These are phyloP conservation scores for Yarrowia sp. DNA, from an alignment of 805 yeast species.

Conservation along the genomic window DNA sequence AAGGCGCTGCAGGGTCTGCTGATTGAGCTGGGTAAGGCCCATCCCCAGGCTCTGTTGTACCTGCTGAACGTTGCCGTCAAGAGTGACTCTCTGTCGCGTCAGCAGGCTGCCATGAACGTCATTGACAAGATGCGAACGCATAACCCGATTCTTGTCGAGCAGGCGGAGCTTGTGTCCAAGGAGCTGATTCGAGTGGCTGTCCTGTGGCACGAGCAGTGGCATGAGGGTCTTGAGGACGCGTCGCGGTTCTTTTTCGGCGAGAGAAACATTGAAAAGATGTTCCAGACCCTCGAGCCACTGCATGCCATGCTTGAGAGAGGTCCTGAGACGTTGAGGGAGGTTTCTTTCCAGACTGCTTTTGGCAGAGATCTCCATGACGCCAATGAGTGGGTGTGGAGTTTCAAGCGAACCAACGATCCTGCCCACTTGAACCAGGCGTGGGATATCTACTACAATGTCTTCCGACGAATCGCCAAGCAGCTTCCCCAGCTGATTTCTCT, in stretches of 20 bases:
- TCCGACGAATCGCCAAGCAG: constrained; percentile 87
- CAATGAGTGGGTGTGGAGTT: constrained; percentile 88
- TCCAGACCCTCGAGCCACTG: constrained; percentile 84
- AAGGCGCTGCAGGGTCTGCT: constrained; percentile 78
- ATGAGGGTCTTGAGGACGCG: constrained; percentile 96
- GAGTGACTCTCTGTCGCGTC: constrained; percentile 87
- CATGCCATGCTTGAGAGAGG: constrained; percentile 82
- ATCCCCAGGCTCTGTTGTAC: constrained; percentile 95
- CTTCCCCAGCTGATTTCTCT: constrained; percentile 84
- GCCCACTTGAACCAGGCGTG: constrained; percentile 95
- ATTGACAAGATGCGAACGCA: constrained; percentile 92
- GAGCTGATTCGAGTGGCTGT: constrained; percentile 95
- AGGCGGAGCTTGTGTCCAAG: constrained; percentile 91
- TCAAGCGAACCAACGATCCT: constrained; percentile 81
- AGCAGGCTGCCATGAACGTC: constrained; percentile 88
- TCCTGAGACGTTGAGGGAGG: constrained; percentile 91
- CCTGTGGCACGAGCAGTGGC: constrained; percentile 98
- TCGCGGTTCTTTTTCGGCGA: constrained; percentile 92
- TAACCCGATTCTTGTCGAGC: constrained; percentile 82
- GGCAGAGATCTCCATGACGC: constrained; percentile 94
- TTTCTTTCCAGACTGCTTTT: constrained; percentile 89
- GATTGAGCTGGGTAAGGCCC: constrained; percentile 89
- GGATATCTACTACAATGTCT: constrained; percentile 95
- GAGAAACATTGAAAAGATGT: constrained; percentile 93
- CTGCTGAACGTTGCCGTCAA: constrained; percentile 96